A percentile compares a stretch with the other conserved stretches of the same genome.
Conservation (phyloP, 768 basidiomycete genomes). For the Peribolospora kevripleyi region DNA sequence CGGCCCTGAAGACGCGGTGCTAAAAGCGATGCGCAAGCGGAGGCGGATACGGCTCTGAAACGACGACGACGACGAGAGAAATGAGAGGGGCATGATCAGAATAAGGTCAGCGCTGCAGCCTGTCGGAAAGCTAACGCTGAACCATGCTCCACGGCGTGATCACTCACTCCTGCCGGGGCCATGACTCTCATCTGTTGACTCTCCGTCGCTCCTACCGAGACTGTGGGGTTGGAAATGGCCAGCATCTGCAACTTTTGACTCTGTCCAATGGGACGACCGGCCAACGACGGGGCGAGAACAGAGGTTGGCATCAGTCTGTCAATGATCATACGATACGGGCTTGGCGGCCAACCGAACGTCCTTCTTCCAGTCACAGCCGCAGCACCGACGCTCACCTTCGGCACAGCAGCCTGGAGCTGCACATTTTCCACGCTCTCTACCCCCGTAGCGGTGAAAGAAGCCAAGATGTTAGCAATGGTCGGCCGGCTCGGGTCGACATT, state of each 20-base stretch:
- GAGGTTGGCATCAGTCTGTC: not conserved
- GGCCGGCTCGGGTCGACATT: slow-evolving; percentile 54
- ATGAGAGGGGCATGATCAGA: no score
- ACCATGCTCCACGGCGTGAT: not conserved
- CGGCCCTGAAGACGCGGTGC: no score
- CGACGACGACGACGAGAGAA: no score
- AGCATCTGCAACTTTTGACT: slow-evolving; percentile 94
- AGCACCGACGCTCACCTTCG: slow-evolving; percentile 36
- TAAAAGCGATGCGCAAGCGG: no score
- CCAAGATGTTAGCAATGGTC: slow-evolving; percentile 75
- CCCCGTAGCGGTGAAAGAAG: slow-evolving; percentile 53
- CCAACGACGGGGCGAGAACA: not conserved
- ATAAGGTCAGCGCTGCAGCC: no score
- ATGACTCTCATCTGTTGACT: slow-evolving; percentile 88
- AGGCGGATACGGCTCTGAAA: no score
- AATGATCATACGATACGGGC: not conserved
- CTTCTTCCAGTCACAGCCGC: not conserved
- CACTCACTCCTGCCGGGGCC: slow-evolving; percentile 28
- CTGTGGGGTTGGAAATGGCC: slow-evolving; percentile 70
- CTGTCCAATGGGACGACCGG: slow-evolving; percentile 22
- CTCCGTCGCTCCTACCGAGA: slow-evolving; percentile 53
- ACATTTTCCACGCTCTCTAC: slow-evolving; percentile 31
- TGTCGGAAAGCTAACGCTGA: no score
- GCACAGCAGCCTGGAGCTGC: slow-evolving; percentile 92
- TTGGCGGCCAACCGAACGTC: not conserved